These are phyloP conservation scores for Aspergillus diversus DNA, from an alignment of 495 filamentous ascomycete species.

Conservation along the genomic window DNA sequence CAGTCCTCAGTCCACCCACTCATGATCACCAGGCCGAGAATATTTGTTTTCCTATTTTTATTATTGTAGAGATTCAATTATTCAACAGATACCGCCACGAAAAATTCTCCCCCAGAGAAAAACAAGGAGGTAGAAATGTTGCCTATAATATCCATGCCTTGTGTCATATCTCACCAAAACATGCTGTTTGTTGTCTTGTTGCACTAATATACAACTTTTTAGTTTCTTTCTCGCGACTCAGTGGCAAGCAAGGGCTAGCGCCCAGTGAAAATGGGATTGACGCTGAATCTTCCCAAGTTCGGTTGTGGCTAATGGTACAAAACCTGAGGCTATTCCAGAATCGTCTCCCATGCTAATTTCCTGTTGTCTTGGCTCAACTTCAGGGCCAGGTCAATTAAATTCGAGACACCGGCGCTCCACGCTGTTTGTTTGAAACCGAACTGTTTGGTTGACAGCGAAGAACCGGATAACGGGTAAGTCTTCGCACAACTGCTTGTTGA, in stretches of 20 bases:
- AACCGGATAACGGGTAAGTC: neutral
- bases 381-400: constrained; percentile 4
- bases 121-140: neutral
- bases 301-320: neutral
- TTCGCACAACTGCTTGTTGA: neutral
- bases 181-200: neutral
- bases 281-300: neutral
- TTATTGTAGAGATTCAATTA: too few relatives aligned
- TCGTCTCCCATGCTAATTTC: neutral
- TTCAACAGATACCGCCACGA: too few relatives aligned
- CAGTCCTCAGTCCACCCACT: too few relatives aligned
- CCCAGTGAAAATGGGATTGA: constrained; percentile 5
- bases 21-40: too few relatives aligned
- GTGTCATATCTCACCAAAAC: neutral
- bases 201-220: neutral
- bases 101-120: neutral
- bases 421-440: neutral
- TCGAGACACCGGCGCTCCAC: constrained; percentile 17
- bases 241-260: constrained; percentile 6
- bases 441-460: neutral
- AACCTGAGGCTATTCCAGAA: neutral
- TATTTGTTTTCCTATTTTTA: too few relatives aligned
- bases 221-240: neutral
- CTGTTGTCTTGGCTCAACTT: constrained; percentile 7
- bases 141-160: neutral